Base-by-base conservation (phyloP, 2,329 filamentous ascomycete species). In the Orbilia blumenaviensis region DNA sequence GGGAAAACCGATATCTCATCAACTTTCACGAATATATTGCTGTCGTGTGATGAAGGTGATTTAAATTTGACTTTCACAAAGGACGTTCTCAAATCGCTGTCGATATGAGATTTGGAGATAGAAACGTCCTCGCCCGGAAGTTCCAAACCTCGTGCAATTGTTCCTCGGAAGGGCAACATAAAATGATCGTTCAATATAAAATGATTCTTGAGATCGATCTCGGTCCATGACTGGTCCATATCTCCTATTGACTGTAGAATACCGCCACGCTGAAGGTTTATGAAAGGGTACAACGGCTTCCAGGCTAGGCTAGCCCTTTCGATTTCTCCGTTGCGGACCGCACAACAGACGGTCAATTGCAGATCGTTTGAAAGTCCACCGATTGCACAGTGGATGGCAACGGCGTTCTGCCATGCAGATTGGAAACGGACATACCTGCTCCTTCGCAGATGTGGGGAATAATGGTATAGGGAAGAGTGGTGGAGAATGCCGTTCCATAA, bases 71-170 rank as follows among this genome's bases (percentile, higher is more conserved):
- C 27, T 7, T 34, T 54, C 2, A 54, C 8, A 9, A 56, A 56
- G 5, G 52, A 14, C 8, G 52, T 56, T 38, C 52, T 56, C 10
- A 56, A n/a, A 56, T 56, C 52, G 32, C 52, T 56, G 38, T 56
- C 52, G 18, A 56, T 10, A 1, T 56, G 52, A 4, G 29, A 56
- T 56, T 56, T 38, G 16, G 52, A 38, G 10, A 56, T 16, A 2
- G 52, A 32, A 25, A 38, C 29, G 7, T 56, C 52, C 25, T 56
- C 32, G 2, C n/a, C 52, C 9, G 52, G n/a, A 8, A 38, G 8
- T n/a, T 56, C 38, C 9, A 56, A n/a, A 8, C 25, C 52, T 8
- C 23, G 52, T 25, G 52, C 52, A 1, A 56, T 29, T 7, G 29
- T 1, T 9, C 52, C 52, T n/a, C 10, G 8, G 25, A 56, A 56